Evolutionary conservation across 768 basidiomycete genomes (phyloP).

Genomic region (Suillus subalutaceus): DNA sequence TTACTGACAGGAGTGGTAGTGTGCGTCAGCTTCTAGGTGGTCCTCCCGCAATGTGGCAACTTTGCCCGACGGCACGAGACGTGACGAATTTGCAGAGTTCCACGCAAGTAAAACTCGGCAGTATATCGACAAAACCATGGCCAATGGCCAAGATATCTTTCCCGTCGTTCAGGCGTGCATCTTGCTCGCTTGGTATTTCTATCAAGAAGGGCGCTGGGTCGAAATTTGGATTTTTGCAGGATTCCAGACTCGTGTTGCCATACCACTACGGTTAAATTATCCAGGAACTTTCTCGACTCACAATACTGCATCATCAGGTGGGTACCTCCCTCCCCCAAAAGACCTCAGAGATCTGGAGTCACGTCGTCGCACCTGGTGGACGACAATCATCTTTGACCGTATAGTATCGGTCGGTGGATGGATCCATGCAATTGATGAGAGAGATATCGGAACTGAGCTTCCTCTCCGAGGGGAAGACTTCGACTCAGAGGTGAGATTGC

Average conservation of each 20-base stretch:
- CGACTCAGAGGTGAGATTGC: slow-evolving; percentile 60
- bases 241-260: slow-evolving; percentile 80
- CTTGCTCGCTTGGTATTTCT: slow-evolving; percentile 88
- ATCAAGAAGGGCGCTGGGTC: slow-evolving; percentile 87
- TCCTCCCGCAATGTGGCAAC: slow-evolving; percentile 69
- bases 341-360: slow-evolving; percentile 77
- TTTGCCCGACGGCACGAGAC: slow-evolving; percentile 71
- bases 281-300: slow-evolving; percentile 81
- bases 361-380: slow-evolving; percentile 87
- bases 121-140: slow-evolving; percentile 89
- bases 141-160: slow-evolving; percentile 86
- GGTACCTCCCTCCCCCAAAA: slow-evolving; percentile 80
- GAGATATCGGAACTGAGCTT: slow-evolving; percentile 82
- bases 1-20: slow-evolving; percentile 44
- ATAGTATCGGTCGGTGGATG: slow-evolving; percentile 82
- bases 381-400: slow-evolving; percentile 85
- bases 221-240: slow-evolving; percentile 92
- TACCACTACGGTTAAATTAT: slow-evolving; percentile 83
- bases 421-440: slow-evolving; percentile 84
- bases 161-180: slow-evolving; percentile 86
- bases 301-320: slow-evolving; percentile 68
- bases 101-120: slow-evolving; percentile 86
- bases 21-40: slow-evolving; percentile 84
- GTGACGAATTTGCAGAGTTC: slow-evolving; percentile 87
- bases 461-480: slow-evolving; percentile 78